phyloP scores from a whole-genome alignment of 164 flowering plant genomes.

The Platanus orientalis region DNA sequence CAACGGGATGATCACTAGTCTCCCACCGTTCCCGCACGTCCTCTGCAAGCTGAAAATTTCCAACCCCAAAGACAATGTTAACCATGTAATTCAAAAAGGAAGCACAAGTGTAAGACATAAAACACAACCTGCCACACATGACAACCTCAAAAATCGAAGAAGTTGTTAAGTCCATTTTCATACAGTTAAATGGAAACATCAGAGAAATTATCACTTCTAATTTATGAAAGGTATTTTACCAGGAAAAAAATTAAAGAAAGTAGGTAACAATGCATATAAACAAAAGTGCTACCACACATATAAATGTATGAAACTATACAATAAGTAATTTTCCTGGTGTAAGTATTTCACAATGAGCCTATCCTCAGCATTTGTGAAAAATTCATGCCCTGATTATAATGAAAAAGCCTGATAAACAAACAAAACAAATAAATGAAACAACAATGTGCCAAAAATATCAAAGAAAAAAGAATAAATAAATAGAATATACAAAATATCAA shows the following conservation, averaged over 20 bases:
- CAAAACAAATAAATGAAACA: no score
- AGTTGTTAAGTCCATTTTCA: no score
- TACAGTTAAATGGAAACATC: neutral
- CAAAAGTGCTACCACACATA: no score
- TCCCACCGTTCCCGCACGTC: conserved; percentile 93
- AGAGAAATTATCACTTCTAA: no score
- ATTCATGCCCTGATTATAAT: no score
- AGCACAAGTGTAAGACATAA: neutral
- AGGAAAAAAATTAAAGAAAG: no score
- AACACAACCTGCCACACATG: no score
- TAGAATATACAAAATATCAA: no score
- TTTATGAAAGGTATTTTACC: no score
- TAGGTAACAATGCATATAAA: no score
- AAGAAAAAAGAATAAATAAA: conserved; percentile 7
- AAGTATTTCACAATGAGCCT: neutral
- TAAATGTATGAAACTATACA: neutral
- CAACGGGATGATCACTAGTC: conserved; percentile 84
- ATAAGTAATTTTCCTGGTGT: neutral
- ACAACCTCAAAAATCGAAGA: no score
- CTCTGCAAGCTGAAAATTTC: conserved; percentile 67
- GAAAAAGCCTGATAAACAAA: no score
- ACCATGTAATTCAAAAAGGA: neutral
- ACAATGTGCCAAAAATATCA: neutral
- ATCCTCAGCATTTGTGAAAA: neutral
- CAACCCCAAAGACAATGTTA: neutral